Percentiles rank a stretch among this genome's conserved stretches.
phyloP scores from a whole-genome alignment of 768 basidiomycete genomes.

The Podaxis carcinomalis region DNA sequence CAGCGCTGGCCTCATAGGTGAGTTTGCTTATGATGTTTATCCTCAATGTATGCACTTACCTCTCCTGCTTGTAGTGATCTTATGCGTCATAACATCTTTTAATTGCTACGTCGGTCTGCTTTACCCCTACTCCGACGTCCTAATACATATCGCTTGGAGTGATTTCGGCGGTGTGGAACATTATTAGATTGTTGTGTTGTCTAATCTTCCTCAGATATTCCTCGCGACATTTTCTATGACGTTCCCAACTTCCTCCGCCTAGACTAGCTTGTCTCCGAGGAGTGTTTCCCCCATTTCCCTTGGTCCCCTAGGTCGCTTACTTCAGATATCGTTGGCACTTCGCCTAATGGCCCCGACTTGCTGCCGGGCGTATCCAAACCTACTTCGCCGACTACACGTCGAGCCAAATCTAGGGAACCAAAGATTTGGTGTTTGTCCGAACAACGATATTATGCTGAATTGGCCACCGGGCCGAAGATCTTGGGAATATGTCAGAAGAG shows the following conservation, averaged over 20 bases:
- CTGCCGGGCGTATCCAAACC: neutral
- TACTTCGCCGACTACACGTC: slow-evolving; percentile 1
- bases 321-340: slow-evolving; percentile 9
- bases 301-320: slow-evolving; percentile 6
- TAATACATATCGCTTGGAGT: too few relatives aligned
- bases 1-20: neutral
- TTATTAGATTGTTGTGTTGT: neutral
- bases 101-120: too few relatives aligned
- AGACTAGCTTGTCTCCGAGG: neutral
- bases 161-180: too few relatives aligned
- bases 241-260: neutral
- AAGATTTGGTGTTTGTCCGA: slow-evolving; percentile 5
- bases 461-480: slow-evolving; percentile 86
- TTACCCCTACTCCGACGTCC: too few relatives aligned
- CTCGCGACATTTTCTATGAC: slow-evolving; percentile 1
- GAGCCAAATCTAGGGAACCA: slow-evolving; percentile 2
- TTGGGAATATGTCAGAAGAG: slow-evolving; percentile 24
- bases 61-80: too few relatives aligned
- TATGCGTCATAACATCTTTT: too few relatives aligned
- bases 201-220: neutral
- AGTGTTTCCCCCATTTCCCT: slow-evolving; percentile 8
- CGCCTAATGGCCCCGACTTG: neutral
- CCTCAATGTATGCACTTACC: too few relatives aligned
- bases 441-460: slow-evolving; percentile 83
- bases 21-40: too few relatives aligned